Base-by-base conservation (phyloP, 495 filamentous ascomycete genomes). In the Delitschia confertaspora region DNA sequence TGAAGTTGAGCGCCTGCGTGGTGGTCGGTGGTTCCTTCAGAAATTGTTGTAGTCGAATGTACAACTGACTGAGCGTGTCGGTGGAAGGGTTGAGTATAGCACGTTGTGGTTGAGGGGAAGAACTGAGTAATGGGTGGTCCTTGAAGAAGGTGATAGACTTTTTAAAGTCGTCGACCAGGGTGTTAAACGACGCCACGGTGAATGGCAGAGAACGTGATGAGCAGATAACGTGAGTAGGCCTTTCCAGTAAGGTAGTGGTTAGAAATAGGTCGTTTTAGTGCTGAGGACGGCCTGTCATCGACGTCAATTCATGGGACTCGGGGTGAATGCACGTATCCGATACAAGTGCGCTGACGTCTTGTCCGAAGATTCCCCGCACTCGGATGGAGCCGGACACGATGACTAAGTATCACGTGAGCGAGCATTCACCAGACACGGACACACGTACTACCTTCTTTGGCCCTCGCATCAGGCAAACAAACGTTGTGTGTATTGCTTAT, bases 111-210 rank as follows among this genome's bases (percentile, higher is more conserved):
- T 7, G 1, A 7, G 51, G 16, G 7, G 35, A 23, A 24, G 40
- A 41, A 32, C 46, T 38, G 17, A 46, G 42, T 7, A 46, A 14
- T 2, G 46, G 46, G 46, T 49, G 51, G 33, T 18, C 43, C 33
- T 49, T 49, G 26, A 48, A 19, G 38, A 50, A 49, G 23, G 22
- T n/a, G 19, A 55, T 20, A 4, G 45, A 45, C 45, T 55, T 49
- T 21, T 50, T 55, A 10, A 55, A 45, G 46, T 50, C 39, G 29
- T 31, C 25, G 32, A 50, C 20, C 25, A 49, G 31, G 20, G 9
- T 26, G 23, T 47, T 42, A 16, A 47, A 41, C 21, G 46, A 42
- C 51, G 51, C 51, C 51, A 55, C 46, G 45, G 41, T 55, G 51
- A 31, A 46, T 29, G 3, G 6, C 17, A 3, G 10, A 18, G 17